A percentile compares a stretch with the other conserved stretches of the same genome.
Conservation (phyloP, 1,139 yeast species). For the Protomyces pachydermus region DNA sequence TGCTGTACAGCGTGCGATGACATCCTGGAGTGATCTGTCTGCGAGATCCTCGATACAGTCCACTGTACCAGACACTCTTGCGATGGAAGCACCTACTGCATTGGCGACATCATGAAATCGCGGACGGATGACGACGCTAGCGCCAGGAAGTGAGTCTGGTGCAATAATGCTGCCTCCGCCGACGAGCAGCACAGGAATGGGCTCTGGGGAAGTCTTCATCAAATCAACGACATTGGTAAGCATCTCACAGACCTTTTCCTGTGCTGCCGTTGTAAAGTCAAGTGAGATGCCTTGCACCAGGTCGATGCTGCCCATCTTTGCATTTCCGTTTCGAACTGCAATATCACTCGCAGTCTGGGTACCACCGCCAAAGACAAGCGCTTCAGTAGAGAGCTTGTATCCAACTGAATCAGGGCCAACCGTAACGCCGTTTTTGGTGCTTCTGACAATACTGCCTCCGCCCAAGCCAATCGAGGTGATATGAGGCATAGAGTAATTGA, state of each 20-base stretch:
- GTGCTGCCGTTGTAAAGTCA: slow-evolving; percentile 33
- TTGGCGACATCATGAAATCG: slow-evolving; percentile 45
- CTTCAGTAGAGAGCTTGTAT: slow-evolving; percentile 38
- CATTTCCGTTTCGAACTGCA: slow-evolving; percentile 36
- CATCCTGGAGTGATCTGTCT: slow-evolving; percentile 27
- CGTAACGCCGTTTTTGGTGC: slow-evolving; percentile 34
- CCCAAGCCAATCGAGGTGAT: slow-evolving; percentile 46
- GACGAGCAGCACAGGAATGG: slow-evolving; percentile 44
- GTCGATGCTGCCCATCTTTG: slow-evolving; percentile 35
- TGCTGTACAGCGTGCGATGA: slow-evolving; percentile 24
- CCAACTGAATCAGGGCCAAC: slow-evolving; percentile 48
- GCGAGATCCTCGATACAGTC: slow-evolving; percentile 34
- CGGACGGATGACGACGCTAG: slow-evolving; percentile 43
- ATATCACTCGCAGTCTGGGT: slow-evolving; percentile 43
- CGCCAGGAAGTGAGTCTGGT: slow-evolving; percentile 42
- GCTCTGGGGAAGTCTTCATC: slow-evolving; percentile 46
- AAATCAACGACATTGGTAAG: slow-evolving; percentile 42
- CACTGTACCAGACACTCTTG: slow-evolving; percentile 41
- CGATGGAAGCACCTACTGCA: slow-evolving; percentile 50
- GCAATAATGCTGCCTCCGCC: slow-evolving; percentile 48
- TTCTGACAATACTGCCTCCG: slow-evolving; percentile 46
- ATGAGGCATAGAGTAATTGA: slow-evolving; percentile 47
- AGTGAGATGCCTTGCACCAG: slow-evolving; percentile 33
- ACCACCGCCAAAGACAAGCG: slow-evolving; percentile 44
- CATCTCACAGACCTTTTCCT: slow-evolving; percentile 36